A percentile compares a stretch with the other conserved stretches of the same genome.
Conservation (phyloP, 352 stramenopile species). For the Phytophthora boehmeriae region DNA sequence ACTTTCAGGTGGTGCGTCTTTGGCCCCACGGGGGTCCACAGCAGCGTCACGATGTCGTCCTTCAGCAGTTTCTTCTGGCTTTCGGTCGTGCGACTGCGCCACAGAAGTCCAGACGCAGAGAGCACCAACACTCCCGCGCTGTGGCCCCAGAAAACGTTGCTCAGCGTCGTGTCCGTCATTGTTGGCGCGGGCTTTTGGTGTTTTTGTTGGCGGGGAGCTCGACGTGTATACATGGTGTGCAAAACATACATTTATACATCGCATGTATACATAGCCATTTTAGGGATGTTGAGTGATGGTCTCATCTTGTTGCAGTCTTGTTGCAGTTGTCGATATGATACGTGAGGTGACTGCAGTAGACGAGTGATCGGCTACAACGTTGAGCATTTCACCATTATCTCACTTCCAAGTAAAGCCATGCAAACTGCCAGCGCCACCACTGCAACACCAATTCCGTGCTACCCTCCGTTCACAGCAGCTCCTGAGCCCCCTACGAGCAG, state of each 20-base stretch:
- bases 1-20: conserved; percentile 88
- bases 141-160: conserved; percentile 89
- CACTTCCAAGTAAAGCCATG: conserved; percentile 2
- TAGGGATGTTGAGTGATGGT: no score
- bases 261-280: no score
- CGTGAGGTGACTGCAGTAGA: no score
- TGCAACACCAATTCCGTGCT: conserved; percentile 17
- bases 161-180: conserved; percentile 80
- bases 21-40: conserved; percentile 81
- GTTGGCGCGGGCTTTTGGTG: conserved; percentile 5
- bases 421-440: conserved; percentile 1
- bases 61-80: conserved; percentile 87
- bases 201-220: not conserved
- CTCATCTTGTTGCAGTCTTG: no score
- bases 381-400: not conserved
- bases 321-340: no score
- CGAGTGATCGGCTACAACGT: no score
- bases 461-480: conserved; percentile 11
- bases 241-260: no score
- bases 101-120: conserved; percentile 71
- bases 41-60: conserved; percentile 86
- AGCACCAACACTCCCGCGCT: conserved; percentile 84
- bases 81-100: conserved; percentile 79
- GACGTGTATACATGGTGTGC: no score
- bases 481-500: not conserved